Conservation (phyloP, 495 filamentous ascomycete species). For the Xylaria palmicola region DNA sequence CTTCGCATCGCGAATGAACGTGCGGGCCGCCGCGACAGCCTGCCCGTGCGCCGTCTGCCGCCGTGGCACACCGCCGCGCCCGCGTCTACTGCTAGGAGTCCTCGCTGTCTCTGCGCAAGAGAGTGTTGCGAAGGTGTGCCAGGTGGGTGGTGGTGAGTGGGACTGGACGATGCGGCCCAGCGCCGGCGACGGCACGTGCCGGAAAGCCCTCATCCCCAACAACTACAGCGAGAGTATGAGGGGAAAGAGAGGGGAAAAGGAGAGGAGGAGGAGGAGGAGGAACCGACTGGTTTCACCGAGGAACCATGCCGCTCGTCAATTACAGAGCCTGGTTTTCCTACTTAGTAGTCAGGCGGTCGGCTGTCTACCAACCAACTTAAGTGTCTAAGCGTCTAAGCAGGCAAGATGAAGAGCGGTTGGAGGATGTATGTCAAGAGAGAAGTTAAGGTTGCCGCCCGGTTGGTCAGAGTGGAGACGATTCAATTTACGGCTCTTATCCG, state of each 20-base stretch:
- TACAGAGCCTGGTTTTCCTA: not conserved
- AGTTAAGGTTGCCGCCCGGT: not conserved
- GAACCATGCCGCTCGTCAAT: slow-evolving; percentile 6
- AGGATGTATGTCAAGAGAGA: no score
- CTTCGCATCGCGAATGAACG: slow-evolving; percentile 10
- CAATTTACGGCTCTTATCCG: not conserved
- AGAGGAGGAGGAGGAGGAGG: not conserved
- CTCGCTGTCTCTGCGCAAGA: not conserved
- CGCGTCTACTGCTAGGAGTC: not conserved
- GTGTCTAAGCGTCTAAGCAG: no score
- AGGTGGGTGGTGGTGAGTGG: slow-evolving; percentile 12
- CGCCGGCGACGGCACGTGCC: not conserved
- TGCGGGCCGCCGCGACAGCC: not conserved
- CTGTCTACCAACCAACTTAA: no score
- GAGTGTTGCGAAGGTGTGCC: not conserved
- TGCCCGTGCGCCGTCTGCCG: not conserved
- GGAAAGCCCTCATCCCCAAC: slow-evolving; percentile 21
- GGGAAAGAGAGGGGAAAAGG: no score
- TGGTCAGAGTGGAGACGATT: not conserved
- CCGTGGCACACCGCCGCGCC: not conserved
- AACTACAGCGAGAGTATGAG: no score
- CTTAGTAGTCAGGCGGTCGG: no score
- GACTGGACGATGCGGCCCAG: slow-evolving; percentile 16
- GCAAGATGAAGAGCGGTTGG: no score
- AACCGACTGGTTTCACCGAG: not conserved